Base-by-base conservation (phyloP, 2,329 filamentous ascomycete genomes). In the Beauveria asiatica region DNA sequence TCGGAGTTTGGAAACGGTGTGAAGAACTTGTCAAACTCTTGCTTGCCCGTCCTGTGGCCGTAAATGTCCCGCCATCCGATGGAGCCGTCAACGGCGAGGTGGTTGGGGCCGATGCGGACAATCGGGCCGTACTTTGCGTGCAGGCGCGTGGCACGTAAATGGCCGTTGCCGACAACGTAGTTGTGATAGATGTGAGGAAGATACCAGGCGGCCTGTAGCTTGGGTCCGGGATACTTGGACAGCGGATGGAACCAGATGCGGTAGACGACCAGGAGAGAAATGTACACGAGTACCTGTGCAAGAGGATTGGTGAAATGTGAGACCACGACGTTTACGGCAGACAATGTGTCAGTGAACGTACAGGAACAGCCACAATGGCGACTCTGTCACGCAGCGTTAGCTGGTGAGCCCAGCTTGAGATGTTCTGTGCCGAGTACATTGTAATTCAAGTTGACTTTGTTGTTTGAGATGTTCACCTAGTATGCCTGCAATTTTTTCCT, bases 41-140 rank as follows among this genome's bases (percentile, higher is more conserved):
- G 17, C 33, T 67, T 52, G 21, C 61, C 58, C n/a, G 62, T 64
- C 21, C 62, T 54, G 42, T 68, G 67, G 37, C 65, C 66, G 61
- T 67, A 73, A 2, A 74, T 68, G 41, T 72, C 67, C 3, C 64
- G 64, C 72, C 76, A 81, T 0, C 59, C 67, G 4, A 68, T 60
- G 16, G 62, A 62, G 41, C 67, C 67, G 19, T 69, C 67, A 42
- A 77, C 70, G 2, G 73, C 70, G 2, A 80, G 67, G 17, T 73
- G 68, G 19, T 73, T 71, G 0, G 78, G 77, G 0, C 69, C 71
- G n/a, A 76, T 68, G 1, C 78, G 73, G 13, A 80, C 70, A 1
- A 78, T 69, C 17, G 69, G 64, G 10, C 69, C 70, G 48, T 71
- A 72, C 46, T 66, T 66, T 13, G 57, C 63, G 33, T 71, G 68